Conservation (phyloP, 73 alveolate species). For the Paramecium tetraurelia region DNA sequence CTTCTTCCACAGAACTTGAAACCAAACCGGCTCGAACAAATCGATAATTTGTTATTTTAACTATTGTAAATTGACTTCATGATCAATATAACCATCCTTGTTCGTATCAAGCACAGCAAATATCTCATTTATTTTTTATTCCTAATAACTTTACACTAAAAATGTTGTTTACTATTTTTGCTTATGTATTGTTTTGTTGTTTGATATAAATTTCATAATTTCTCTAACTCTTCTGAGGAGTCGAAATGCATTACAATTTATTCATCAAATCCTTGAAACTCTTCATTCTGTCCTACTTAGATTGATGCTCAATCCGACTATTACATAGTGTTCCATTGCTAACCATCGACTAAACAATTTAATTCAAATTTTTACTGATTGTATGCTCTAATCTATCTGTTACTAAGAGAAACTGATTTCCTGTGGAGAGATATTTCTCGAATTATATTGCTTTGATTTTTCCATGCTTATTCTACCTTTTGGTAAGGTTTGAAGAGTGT, state of each 20-base stretch:
- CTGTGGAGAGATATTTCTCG: background rate
- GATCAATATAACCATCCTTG: conserved; percentile 25
- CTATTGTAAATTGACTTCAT: background rate
- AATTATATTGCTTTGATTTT: background rate
- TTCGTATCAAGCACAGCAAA: background rate
- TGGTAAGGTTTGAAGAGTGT: background rate
- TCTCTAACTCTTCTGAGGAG: conserved; percentile 2
- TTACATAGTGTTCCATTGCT: conserved; percentile 9
- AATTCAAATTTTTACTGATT: background rate
- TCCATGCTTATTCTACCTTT: background rate
- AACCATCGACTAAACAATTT: background rate
- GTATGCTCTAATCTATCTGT: background rate
- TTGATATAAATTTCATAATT: background rate
- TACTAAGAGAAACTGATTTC: conserved; percentile 24
- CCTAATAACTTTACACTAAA: conserved; percentile 24
- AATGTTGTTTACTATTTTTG: background rate
- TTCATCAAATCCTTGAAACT: conserved; percentile 3
- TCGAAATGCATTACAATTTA: background rate
- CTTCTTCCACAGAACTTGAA: conserved; percentile 3
- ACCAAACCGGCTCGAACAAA: conserved; percentile 22
- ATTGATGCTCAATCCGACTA: background rate
- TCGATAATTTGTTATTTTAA: background rate
- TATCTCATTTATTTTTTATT: conserved; percentile 24
- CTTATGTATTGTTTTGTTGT: background rate
- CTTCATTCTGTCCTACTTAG: conserved; percentile 2